Percentiles rank a stretch among this genome's conserved stretches.
These are phyloP conservation scores for Leccinum pellstonianum DNA, from an alignment of 768 basidiomycete species.

Conservation along the genomic window DNA sequence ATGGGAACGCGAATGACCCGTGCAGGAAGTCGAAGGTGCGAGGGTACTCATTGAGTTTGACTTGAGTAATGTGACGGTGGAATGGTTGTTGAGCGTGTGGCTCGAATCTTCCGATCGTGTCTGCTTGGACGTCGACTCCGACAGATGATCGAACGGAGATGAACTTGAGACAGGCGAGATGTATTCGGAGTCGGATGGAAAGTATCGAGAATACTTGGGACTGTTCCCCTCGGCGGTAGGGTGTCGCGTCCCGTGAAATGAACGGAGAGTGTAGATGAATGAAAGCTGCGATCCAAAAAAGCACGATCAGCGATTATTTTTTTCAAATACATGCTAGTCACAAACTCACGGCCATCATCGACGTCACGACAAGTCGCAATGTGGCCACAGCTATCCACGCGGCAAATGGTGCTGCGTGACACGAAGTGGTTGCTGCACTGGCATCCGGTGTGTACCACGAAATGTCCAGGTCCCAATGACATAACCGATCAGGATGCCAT, in stretches of 20 bases:
- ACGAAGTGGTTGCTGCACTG: slow-evolving; percentile 16
- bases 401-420: slow-evolving; percentile 35
- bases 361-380: slow-evolving; percentile 54
- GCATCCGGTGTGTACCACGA: slow-evolving; percentile 53
- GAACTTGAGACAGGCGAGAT: slow-evolving; percentile 17
- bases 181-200: slow-evolving; percentile 23
- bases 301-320: slow-evolving; percentile 6
- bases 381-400: slow-evolving; percentile 55
- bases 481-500: slow-evolving; percentile 54
- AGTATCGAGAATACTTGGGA: slow-evolving; percentile 16
- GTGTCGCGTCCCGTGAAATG: slow-evolving; percentile 19
- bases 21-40: slow-evolving; percentile 26
- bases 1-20: slow-evolving; percentile 20
- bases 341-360: slow-evolving; percentile 50
- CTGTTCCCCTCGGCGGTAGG: slow-evolving; percentile 12
- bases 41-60: slow-evolving; percentile 30
- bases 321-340: not conserved
- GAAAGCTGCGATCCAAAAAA: slow-evolving; percentile 16
- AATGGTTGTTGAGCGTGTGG: slow-evolving; percentile 18
- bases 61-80: slow-evolving; percentile 23
- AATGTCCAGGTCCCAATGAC: slow-evolving; percentile 63
- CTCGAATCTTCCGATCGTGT: slow-evolving; percentile 21
- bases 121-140: slow-evolving; percentile 14
- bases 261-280: slow-evolving; percentile 21
- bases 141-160: slow-evolving; percentile 9